Conservation (phyloP, 371 early-diverging fungal genomes). For the Conidiobolus incongruus region DNA sequence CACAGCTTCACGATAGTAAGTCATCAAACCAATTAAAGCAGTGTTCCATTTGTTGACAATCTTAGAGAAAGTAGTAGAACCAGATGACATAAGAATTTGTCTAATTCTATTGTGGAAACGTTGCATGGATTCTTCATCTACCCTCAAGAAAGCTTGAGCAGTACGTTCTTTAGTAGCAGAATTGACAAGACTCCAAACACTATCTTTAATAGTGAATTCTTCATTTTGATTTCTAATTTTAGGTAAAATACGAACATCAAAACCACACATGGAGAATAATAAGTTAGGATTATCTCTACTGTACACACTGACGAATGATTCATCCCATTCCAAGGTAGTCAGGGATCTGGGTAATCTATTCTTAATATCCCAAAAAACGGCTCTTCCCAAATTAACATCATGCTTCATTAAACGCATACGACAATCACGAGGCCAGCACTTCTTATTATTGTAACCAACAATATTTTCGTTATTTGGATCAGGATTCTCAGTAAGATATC, state of each 20-base stretch:
- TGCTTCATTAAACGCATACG: constrained; percentile 98
- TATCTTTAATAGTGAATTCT: constrained; percentile 81
- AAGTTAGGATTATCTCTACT: constrained; percentile 91
- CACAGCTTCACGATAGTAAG: constrained; percentile 95
- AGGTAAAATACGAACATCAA: constrained; percentile 77
- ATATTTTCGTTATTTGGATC: constrained; percentile 98
- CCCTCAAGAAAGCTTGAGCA: constrained; percentile 86
- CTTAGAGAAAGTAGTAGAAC: constrained; percentile 94
- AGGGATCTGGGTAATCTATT: constrained; percentile 90
- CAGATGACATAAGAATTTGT: constrained; percentile 94
- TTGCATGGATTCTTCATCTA: constrained; percentile 81
- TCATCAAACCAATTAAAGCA: constrained; percentile 89
- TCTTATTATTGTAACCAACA: constrained; percentile 91
- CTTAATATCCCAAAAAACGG: constrained; percentile 97
- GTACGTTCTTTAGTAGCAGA: constrained; percentile 94
- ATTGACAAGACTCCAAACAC: constrained; percentile 92
- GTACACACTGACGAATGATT: constrained; percentile 87
- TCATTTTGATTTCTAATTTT: constrained; percentile 66
- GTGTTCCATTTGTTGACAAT: constrained; percentile 95
- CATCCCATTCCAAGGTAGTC: constrained; percentile 96
- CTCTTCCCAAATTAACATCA: constrained; percentile 87
- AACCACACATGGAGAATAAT: constrained; percentile 63
- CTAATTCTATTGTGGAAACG: constrained; percentile 89
- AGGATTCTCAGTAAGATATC: constrained; percentile 92
- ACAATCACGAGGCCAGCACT: constrained; percentile 96